Percentiles rank a stretch among this genome's conserved stretches.
Conservation (phyloP, 192 early-diverging fungal genomes). For the Mortierella antarctica region DNA sequence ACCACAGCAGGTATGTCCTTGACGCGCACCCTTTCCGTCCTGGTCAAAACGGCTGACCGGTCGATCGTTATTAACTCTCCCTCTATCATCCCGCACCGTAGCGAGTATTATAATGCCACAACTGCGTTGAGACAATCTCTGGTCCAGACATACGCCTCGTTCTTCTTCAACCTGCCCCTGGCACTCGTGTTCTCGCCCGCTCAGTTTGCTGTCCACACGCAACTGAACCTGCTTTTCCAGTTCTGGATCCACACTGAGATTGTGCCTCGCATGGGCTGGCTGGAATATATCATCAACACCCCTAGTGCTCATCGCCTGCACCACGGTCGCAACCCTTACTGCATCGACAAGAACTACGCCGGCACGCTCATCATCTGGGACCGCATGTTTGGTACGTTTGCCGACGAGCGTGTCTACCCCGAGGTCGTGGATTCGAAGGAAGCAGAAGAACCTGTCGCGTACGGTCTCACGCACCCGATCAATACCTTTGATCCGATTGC, state of each 20-base stretch:
- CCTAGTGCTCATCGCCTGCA: slow-evolving; percentile 70
- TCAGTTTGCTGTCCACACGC: slow-evolving; percentile 62
- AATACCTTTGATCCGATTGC: slow-evolving; percentile 67
- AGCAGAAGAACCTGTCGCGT: slow-evolving; percentile 62
- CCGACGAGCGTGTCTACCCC: slow-evolving; percentile 55
- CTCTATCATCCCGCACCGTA: not conserved
- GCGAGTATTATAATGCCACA: slow-evolving; percentile 67
- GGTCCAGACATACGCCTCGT: slow-evolving; percentile 62
- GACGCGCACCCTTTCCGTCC: not conserved
- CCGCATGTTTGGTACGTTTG: slow-evolving; percentile 69
- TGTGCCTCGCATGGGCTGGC: slow-evolving; percentile 60
- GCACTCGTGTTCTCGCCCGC: slow-evolving; percentile 66
- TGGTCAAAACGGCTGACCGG: not conserved
- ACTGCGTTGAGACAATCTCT: slow-evolving; percentile 66
- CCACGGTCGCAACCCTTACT: slow-evolving; percentile 71
- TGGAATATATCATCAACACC: slow-evolving; percentile 73
- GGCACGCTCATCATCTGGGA: slow-evolving; percentile 74
- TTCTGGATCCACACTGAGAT: slow-evolving; percentile 62
- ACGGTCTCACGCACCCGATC: slow-evolving; percentile 68
- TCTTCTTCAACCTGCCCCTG: slow-evolving; percentile 64
- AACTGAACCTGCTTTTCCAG: slow-evolving; percentile 65
- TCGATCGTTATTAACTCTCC: slow-evolving; percentile 2
- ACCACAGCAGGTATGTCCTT: slow-evolving; percentile 53
- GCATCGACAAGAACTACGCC: slow-evolving; percentile 74
- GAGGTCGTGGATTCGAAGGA: slow-evolving; percentile 40